Evolutionary conservation across 345 rosid species (phyloP).

Genomic region (Brassica juncea): DNA sequence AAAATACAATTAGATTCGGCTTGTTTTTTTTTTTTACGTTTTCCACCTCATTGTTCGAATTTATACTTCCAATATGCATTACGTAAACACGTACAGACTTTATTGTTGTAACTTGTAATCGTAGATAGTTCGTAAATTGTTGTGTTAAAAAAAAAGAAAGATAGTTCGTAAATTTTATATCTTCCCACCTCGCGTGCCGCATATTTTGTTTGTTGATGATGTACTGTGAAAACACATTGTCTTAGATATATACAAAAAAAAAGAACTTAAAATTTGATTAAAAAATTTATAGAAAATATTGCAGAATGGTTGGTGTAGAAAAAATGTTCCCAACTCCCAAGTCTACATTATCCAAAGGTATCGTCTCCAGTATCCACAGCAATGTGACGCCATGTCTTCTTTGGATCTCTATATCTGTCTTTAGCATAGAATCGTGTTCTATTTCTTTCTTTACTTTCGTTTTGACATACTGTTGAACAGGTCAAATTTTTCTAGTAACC

Average conservation of each 20-base stretch:
- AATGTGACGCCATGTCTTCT: constrained; percentile 25
- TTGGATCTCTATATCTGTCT: constrained; percentile 3
- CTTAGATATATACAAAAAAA: background rate
- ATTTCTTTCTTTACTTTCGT: background rate
- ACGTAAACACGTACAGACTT: constrained; percentile 7
- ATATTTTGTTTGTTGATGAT: constrained; percentile 11
- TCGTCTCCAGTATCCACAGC: constrained; percentile 26
- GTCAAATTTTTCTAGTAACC: constrained; percentile 3
- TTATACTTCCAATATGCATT: background rate
- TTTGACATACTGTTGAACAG: constrained; percentile 10
- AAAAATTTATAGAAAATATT: background rate
- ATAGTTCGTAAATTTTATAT: background rate
- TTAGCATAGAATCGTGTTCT: constrained; percentile 30
- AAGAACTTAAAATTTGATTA: background rate
- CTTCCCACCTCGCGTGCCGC: constrained; percentile 15
- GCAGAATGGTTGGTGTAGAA: background rate
- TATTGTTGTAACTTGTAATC: background rate
- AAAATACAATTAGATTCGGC: constrained; percentile 3
- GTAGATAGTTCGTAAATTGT: background rate
- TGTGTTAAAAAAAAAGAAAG: too few species aligned
- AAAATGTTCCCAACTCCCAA: background rate
- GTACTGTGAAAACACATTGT: background rate
- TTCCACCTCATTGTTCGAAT: constrained; percentile 1
- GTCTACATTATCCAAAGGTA: constrained; percentile 22
- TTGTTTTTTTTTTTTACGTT: background rate